Evolutionary conservation across 495 filamentous ascomycete genomes (phyloP), one percentile per base, ranked within the genome.

Genomic region (Aspergillus sclerotiicarbonarius): DNA sequence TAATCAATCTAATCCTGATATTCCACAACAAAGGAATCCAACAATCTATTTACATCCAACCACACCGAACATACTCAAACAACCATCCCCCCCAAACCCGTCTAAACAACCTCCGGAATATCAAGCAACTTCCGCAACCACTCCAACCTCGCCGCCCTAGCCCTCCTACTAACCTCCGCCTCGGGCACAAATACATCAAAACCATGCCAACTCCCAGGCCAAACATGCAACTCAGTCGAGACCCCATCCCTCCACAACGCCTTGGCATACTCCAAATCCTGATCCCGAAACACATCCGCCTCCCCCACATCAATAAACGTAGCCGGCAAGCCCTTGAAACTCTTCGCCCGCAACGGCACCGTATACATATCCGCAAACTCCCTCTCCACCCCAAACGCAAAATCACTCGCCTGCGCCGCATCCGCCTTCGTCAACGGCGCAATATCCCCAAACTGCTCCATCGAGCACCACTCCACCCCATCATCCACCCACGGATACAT

Each of bases 221-320:
- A 83, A 31, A 83, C 63, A 62, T 82, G 78, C 20, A 83, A 65
- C 59, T 84, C 80, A 1, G 76, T 72, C 76, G 18, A 59, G 62
- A 51, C 41, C 61, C 54, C 69, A 71, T 35, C 83, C 52, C 43
- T 30, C 58, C 8, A 58, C 57, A 15, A 72, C 80, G 63, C 70
- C 82, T 8, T 57, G 69, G 4, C 25, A 25, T 25, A 25, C 25
- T 25, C 5, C 25, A 80, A 35, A 46, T 61, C 58, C 62, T 81
- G 76, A 39, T 80, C 76, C 6, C 70, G 64, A 56, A 82, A 79
- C n/a, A 76, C 21, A 45, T 62, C 59, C 2, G 62, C 54, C 30
- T 53, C 53, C 10, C 69, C 69, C 0, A 65, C 61, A 30, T 66
- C 66, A 18, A 71, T 59, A 20, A 51, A 71, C 13, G 66, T 59